Conservation (phyloP, 345 rosid species). For the Psidium guajava region DNA sequence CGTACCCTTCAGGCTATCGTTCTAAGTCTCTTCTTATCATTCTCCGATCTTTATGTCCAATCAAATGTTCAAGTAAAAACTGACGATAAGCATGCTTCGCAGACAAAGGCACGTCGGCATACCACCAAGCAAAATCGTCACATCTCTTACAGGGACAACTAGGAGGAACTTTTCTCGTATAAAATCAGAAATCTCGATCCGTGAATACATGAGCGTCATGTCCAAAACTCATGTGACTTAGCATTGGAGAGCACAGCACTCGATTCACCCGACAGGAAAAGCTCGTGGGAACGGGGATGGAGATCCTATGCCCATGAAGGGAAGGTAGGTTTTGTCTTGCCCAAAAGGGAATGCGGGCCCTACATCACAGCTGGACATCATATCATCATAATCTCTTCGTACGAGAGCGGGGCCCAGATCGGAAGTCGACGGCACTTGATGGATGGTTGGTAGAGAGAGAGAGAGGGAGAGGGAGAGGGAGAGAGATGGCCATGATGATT, state of each 20-base stretch:
- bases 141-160: neutral
- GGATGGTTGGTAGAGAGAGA: neutral
- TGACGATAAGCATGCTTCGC: neutral
- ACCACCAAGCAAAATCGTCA: neutral
- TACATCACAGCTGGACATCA: slow-evolving; percentile 20
- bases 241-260: neutral
- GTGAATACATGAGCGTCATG: neutral
- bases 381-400: neutral
- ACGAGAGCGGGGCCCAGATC: neutral
- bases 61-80: neutral
- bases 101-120: neutral
- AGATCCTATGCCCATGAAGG: neutral
- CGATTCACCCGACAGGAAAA: neutral
- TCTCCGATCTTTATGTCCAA: neutral
- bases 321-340: slow-evolving; percentile 13
- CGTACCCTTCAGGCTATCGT: neutral
- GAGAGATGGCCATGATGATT: too few relatives aligned
- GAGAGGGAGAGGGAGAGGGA: too few relatives aligned
- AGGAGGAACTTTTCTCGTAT: neutral
- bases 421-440: neutral
- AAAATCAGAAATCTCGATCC: neutral
- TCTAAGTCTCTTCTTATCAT: neutral
- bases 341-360: slow-evolving; percentile 20
- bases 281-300: neutral
- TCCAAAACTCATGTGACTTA: neutral